Conservation (phyloP, 352 stramenopile species). For the Pythium folliculosum region DNA sequence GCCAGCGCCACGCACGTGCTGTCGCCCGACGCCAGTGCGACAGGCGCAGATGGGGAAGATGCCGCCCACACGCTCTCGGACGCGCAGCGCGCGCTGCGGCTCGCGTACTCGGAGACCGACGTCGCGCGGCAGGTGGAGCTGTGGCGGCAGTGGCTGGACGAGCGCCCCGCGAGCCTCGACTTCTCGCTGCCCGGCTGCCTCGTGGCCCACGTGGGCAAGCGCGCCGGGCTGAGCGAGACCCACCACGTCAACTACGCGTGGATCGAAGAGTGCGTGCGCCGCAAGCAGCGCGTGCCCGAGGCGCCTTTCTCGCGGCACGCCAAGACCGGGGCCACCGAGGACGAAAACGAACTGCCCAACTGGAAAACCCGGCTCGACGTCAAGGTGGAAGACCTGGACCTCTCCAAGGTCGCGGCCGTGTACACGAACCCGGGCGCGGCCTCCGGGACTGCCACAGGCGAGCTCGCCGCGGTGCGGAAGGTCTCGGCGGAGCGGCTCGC, state of each 20-base stretch:
- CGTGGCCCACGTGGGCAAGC: slow-evolving; percentile 54
- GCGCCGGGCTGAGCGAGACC: slow-evolving; percentile 50
- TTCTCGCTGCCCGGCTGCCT: slow-evolving; percentile 63
- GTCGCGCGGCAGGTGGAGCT: slow-evolving; percentile 38
- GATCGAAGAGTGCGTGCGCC: slow-evolving; percentile 79
- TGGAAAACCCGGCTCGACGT: slow-evolving; percentile 25
- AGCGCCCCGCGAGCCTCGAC: slow-evolving; percentile 33
- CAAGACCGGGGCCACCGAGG: neutral
- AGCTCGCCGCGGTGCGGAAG: slow-evolving; percentile 29
- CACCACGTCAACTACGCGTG: slow-evolving; percentile 75
- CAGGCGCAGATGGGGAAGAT: slow-evolving; percentile 20
- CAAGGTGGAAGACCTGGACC: slow-evolving; percentile 24
- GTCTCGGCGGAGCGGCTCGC: slow-evolving; percentile 45
- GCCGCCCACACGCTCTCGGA: slow-evolving; percentile 21
- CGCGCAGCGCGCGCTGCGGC: slow-evolving; percentile 43
- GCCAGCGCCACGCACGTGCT: slow-evolving; percentile 72
- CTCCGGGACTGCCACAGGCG: neutral
- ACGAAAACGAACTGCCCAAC: slow-evolving; percentile 14
- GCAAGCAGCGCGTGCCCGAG: slow-evolving; percentile 58
- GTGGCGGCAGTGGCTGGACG: slow-evolving; percentile 49
- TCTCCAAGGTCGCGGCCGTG: slow-evolving; percentile 7
- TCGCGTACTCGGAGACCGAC: slow-evolving; percentile 51
- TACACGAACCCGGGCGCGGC: slow-evolving; percentile 21
- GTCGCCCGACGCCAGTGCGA: slow-evolving; percentile 48
- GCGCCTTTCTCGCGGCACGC: slow-evolving; percentile 28